Percentiles rank a stretch among this genome's conserved stretches.
These are phyloP conservation scores for Penicillium alfredii DNA, from an alignment of 495 filamentous ascomycete genomes.

Conservation along the genomic window DNA sequence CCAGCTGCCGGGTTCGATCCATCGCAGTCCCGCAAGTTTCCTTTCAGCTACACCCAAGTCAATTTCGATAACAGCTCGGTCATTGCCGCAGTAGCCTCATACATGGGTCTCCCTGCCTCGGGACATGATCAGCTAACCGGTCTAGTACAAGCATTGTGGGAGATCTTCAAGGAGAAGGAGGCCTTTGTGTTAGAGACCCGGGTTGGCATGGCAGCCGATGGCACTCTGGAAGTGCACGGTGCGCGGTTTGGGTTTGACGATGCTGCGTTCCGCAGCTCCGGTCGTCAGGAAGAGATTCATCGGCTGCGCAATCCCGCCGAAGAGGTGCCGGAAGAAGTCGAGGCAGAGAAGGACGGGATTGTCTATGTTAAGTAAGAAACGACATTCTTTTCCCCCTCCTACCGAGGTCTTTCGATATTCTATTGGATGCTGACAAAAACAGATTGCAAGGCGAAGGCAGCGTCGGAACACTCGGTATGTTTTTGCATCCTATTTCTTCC, in stretches of 20 bases:
- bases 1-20: constrained; percentile 37
- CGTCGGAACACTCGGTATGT: constrained; percentile 60
- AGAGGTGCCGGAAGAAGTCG: constrained; percentile 54
- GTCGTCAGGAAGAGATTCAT: constrained; percentile 62
- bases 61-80: constrained; percentile 26
- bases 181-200: constrained; percentile 55
- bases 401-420: too few species aligned
- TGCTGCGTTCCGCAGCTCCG: constrained; percentile 61
- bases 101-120: constrained; percentile 46
- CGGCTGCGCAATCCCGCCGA: constrained; percentile 43
- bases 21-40: constrained; percentile 46
- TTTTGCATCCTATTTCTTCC: not conserved
- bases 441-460: constrained; percentile 45
- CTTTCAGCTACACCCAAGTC: constrained; percentile 51
- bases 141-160: constrained; percentile 49
- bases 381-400: not conserved
- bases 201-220: constrained; percentile 33
- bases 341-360: constrained; percentile 66
- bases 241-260: constrained; percentile 70
- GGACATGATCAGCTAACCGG: constrained; percentile 37
- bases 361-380: constrained; percentile 63
- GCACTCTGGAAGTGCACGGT: constrained; percentile 41
- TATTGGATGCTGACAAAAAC: constrained; percentile 9
- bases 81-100: constrained; percentile 38
- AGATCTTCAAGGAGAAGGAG: constrained; percentile 63